Evolutionary conservation across 2,329 filamentous ascomycete genomes (phyloP), one percentile per base, ranked within the genome.

Genomic region (Alternaria incomplexa): DNA sequence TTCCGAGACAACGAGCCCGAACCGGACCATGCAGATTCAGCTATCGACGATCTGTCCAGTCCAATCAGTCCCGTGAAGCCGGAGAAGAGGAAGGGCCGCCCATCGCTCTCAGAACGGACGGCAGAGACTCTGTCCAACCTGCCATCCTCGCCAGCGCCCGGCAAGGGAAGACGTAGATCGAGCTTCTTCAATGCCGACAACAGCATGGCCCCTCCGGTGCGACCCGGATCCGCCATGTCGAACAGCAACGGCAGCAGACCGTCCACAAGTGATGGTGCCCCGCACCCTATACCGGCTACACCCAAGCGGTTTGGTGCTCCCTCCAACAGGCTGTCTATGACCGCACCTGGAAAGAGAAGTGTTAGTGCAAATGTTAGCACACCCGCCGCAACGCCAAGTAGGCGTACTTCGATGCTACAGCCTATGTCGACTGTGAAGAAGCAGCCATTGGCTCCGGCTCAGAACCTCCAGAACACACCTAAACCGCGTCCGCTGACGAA

Each of bases 51-150:
- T 12, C 4, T 23, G 48, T 40, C 36, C 36, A 40, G 36, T 40
- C 48, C 17, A 3, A 36, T 52, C 48, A 66, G 72, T 61, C 54
- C 61, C 1, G 56, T 56, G 6, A 67, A 66, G 46, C 64, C 66
- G 11, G 65, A 62, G 11, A 61, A 68, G 58, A 74, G 56, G 84
- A 87, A 55, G 67, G 72, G 81, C 5, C 75, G 83, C 12, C 82
- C 82, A 13, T 94, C 92, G 0, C 83, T 97, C 5, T 89, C 91
- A 0, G 94, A 97, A 71, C 86, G 95, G 61, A 96, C 94, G 0
- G 90, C 97, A 45, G 93, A 97, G 77, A 97, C 93, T 0, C 82
- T 97, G 6, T 87, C 93, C 4, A 87, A 89, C 50, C 83, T 97
- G 28, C 92, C 93, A 0, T 89, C 92, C 0, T 96, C 93, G 1